These are phyloP conservation scores for Plenodomus lindquistii DNA, from an alignment of 2,329 filamentous ascomycete species.

Conservation along the genomic window DNA sequence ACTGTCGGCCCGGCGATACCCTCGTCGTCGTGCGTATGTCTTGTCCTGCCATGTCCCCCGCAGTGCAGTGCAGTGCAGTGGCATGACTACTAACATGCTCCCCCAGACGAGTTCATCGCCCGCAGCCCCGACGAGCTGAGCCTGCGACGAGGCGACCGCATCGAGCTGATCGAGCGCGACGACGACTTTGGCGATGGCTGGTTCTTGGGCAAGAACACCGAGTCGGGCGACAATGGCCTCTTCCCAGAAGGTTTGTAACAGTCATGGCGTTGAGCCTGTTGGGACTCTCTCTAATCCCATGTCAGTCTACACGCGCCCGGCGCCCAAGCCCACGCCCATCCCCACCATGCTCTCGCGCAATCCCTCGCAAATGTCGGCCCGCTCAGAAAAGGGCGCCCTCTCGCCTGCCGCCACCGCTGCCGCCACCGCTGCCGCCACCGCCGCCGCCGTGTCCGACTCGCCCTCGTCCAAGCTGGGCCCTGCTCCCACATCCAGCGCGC, in stretches of 20 bases:
- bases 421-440: too few relatives aligned
- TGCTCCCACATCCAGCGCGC: conserved; percentile 17
- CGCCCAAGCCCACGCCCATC: conserved; percentile 52
- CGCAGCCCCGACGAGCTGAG: conserved; percentile 92
- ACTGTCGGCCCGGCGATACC: conserved; percentile 67
- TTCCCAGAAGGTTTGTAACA: conserved; percentile 82
- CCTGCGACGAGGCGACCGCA: conserved; percentile 79
- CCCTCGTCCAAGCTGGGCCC: conserved; percentile 14
- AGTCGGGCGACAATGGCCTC: conserved; percentile 73
- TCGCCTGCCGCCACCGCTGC: conserved; percentile 22
- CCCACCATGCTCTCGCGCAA: conserved; percentile 36
- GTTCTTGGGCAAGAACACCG: conserved; percentile 76
- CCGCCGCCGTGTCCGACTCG: conserved; percentile 23
- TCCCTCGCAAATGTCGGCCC: conserved; percentile 29
- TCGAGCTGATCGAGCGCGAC: conserved; percentile 81
- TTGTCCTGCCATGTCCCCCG: conserved; percentile 1
- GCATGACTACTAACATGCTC: conserved; percentile 8
- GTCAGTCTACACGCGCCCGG: conserved; percentile 64
- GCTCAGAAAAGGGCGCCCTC: conserved; percentile 9
- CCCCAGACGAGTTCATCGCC: conserved; percentile 84
- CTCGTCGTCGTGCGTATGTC: conserved; percentile 73
- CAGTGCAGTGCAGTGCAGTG: too few relatives aligned
- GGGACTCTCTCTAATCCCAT: not conserved
- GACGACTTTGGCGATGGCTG: conserved; percentile 89
- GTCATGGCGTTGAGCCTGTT: not conserved